A percentile compares a stretch with the other conserved stretches of the same genome.
Evolutionary conservation across 306 rosid genomes (phyloP).

Genomic region (Chamaecrista fasciculata): DNA sequence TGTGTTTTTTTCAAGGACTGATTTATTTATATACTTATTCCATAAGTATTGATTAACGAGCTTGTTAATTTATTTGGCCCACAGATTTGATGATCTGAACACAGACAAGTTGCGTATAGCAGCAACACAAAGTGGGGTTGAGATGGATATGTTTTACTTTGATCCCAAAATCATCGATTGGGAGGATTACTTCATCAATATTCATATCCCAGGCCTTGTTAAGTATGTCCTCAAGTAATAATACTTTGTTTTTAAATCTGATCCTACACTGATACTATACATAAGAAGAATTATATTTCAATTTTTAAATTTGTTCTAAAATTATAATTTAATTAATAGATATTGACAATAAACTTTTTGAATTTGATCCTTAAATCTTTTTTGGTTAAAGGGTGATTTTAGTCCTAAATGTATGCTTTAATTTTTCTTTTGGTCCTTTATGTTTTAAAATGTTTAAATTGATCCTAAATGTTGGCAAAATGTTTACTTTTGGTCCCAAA

Average conservation of each 20-base stretch:
- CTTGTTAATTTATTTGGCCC: background rate
- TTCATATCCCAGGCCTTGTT: conserved; percentile 62
- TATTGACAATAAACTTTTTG: background rate
- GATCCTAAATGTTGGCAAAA: too few relatives aligned
- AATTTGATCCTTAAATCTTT: too few relatives aligned
- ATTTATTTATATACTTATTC: too few relatives aligned
- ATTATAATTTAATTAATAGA: background rate
- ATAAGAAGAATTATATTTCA: background rate
- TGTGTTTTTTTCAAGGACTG: too few relatives aligned
- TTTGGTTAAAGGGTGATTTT: too few relatives aligned
- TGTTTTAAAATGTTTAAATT: too few relatives aligned
- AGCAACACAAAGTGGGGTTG: too few relatives aligned
- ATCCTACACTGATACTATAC: background rate
- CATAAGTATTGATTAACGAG: too few relatives aligned
- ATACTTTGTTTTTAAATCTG: background rate
- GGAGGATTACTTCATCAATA: conserved; percentile 65
- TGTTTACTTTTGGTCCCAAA: too few relatives aligned
- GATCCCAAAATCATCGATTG: conserved; percentile 65
- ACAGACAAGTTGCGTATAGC: conserved; percentile 57
- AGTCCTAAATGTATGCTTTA: too few relatives aligned
- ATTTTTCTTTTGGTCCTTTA: too few relatives aligned
- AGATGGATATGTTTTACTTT: conserved; percentile 55
- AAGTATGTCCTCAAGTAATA: conserved; percentile 57
- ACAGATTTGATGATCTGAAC: conserved; percentile 74
- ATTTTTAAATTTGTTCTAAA: too few relatives aligned